phyloP scores from a whole-genome alignment of 192 early-diverging fungal species.

The Borealophlyctis nickersoniae region DNA sequence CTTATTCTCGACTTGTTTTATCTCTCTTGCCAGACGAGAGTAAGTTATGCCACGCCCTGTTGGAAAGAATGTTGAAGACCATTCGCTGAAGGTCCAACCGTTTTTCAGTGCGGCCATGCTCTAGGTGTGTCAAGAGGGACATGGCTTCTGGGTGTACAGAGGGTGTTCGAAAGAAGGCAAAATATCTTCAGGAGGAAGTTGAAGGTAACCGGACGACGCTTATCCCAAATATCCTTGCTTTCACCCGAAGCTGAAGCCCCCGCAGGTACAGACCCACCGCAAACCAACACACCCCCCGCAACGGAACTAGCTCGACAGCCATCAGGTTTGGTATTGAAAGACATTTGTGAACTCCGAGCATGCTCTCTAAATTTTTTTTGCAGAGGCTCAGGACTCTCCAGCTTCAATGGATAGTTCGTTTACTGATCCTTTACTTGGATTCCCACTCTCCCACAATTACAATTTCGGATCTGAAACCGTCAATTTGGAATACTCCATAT shows the following conservation, averaged over 20 bases:
- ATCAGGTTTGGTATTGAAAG: too few relatives aligned
- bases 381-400: background rate
- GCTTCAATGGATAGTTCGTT: background rate
- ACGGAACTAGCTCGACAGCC: too few relatives aligned
- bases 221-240: too few relatives aligned
- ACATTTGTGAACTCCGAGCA: too few relatives aligned
- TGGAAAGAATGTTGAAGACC: too few relatives aligned
- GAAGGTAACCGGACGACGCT: too few relatives aligned
- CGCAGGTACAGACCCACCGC: too few relatives aligned
- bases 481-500: conserved; percentile 84
- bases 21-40: background rate
- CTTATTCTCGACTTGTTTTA: background rate
- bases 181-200: conserved; percentile 73
- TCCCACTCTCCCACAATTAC: conserved; percentile 41
- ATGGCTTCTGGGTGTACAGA: conserved; percentile 74
- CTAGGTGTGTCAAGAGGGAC: conserved; percentile 81
- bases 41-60: background rate
- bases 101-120: conserved; percentile 67
- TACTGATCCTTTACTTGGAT: conserved; percentile 1
- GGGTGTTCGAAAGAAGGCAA: conserved; percentile 84
- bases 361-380: too few relatives aligned
- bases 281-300: too few relatives aligned
- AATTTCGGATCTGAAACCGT: conserved; percentile 85
- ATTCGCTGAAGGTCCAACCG: background rate
- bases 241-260: too few relatives aligned